Evolutionary conservation across 352 stramenopile genomes (phyloP).

Genomic region (Pythium monospermum): DNA sequence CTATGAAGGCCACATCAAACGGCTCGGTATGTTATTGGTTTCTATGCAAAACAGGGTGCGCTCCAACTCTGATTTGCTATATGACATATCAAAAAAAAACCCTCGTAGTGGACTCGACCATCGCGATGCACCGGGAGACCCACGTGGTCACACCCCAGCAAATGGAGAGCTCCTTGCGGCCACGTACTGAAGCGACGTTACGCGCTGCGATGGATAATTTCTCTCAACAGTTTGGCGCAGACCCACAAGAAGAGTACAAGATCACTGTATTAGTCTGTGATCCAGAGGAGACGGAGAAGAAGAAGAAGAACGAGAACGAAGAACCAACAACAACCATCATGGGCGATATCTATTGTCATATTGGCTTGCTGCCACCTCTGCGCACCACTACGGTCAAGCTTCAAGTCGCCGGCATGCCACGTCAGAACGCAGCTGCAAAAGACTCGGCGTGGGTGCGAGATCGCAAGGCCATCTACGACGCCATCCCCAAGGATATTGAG

Average conservation of each 20-base stretch:
- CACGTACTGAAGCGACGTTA: constrained; percentile 57
- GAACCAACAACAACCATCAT: constrained; percentile 19
- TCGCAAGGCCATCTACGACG: constrained; percentile 70
- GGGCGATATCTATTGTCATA: constrained; percentile 67
- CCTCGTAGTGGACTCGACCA: constrained; percentile 61
- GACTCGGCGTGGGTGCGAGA: constrained; percentile 74
- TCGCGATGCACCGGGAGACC: constrained; percentile 42
- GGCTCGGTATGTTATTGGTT: constrained; percentile 70
- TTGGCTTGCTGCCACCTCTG: constrained; percentile 59
- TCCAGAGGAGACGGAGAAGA: constrained; percentile 11
- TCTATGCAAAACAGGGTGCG: no score
- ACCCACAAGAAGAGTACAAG: constrained; percentile 73
- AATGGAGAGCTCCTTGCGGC: constrained; percentile 43
- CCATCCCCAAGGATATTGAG: constrained; percentile 56
- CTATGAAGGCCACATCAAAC: constrained; percentile 71
- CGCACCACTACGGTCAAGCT: constrained; percentile 64
- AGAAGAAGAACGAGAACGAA: not conserved
- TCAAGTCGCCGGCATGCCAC: constrained; percentile 53
- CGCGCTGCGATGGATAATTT: constrained; percentile 64
- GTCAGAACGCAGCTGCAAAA: constrained; percentile 71
- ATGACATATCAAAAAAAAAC: no score
- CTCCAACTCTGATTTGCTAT: no score
- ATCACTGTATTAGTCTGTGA: constrained; percentile 72
- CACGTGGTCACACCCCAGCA: constrained; percentile 17
- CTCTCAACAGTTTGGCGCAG: constrained; percentile 31